Percentiles rank a stretch among this genome's conserved stretches.
These are phyloP conservation scores for Gynochthodes officinalis DNA, from an alignment of 257 asterid genomes.

Conservation along the genomic window DNA sequence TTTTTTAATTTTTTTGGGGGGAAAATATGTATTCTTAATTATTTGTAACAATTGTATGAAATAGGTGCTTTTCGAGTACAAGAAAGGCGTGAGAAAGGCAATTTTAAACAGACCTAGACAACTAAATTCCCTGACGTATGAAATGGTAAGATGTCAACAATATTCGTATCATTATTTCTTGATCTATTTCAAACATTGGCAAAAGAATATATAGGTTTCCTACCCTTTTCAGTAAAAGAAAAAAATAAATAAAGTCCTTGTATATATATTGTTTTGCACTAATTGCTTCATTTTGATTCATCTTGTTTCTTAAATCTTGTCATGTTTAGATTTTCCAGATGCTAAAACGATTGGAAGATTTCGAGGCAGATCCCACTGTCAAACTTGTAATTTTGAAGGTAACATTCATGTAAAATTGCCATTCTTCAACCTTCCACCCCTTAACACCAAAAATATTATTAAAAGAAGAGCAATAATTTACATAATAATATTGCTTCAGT, in stretches of 20 bases:
- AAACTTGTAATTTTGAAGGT: slow-evolving; percentile 19
- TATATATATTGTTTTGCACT: no score
- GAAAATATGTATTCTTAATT: no score
- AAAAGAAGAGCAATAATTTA: no score
- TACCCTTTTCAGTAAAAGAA: background rate
- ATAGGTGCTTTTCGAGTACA: slow-evolving; percentile 11
- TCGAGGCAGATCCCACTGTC: slow-evolving; percentile 2
- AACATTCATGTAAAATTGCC: no score
- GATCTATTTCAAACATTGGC: background rate
- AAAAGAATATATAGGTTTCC: no score
- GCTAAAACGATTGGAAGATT: slow-evolving; percentile 5
- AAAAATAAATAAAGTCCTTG: no score
- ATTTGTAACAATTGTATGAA: background rate
- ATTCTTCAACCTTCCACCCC: no score
- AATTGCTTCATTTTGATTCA: background rate
- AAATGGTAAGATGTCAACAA: slow-evolving; percentile 6
- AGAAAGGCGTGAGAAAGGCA: background rate
- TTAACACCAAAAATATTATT: no score
- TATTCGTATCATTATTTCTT: background rate
- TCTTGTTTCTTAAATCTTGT: background rate
- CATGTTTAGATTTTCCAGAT: slow-evolving; percentile 7
- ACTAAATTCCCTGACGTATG: slow-evolving; percentile 7
- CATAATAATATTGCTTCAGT: no score
- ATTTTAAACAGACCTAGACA: slow-evolving; percentile 15
- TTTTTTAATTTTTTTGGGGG: no score